phyloP scores from a whole-genome alignment of 345 rosid genomes.

The Anastatica hierochuntica region DNA sequence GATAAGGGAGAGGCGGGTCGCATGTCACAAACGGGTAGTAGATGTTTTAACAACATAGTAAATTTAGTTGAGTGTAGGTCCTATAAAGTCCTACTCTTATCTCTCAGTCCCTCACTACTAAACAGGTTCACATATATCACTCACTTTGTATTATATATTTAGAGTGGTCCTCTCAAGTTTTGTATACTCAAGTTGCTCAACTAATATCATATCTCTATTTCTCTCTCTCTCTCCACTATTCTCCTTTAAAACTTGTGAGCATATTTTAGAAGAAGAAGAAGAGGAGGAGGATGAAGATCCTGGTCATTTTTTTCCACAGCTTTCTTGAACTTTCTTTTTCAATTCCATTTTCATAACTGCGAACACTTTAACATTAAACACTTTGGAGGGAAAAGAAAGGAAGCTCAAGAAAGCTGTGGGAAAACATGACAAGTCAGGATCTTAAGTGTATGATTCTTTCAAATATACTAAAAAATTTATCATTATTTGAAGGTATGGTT shows the following conservation, averaged over 20 bases:
- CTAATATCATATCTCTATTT: constrained; percentile 5
- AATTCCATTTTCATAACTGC: not conserved
- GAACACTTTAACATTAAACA: not conserved
- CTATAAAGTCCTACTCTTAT: too few species aligned
- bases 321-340: constrained; percentile 29
- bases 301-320: constrained; percentile 30
- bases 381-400: not conserved
- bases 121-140: constrained; percentile 23
- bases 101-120: constrained; percentile 14
- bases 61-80: too few species aligned
- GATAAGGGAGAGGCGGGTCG: too few species aligned
- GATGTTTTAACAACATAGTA: too few species aligned
- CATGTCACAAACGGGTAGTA: too few species aligned
- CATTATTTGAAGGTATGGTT: constrained; percentile 11
- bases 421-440: constrained; percentile 29
- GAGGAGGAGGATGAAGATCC: constrained; percentile 24
- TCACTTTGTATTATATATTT: constrained; percentile 10
- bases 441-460: constrained; percentile 4
- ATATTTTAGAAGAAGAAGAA: too few species aligned
- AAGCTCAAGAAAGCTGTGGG: constrained; percentile 32
- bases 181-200: constrained; percentile 7
- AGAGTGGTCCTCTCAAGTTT: constrained; percentile 23
- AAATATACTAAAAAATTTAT: not conserved
- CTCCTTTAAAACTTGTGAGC: not conserved
- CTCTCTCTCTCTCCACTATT: not conserved